Conservation (phyloP, 768 basidiomycete species). For the Cytidiella melzeri region DNA sequence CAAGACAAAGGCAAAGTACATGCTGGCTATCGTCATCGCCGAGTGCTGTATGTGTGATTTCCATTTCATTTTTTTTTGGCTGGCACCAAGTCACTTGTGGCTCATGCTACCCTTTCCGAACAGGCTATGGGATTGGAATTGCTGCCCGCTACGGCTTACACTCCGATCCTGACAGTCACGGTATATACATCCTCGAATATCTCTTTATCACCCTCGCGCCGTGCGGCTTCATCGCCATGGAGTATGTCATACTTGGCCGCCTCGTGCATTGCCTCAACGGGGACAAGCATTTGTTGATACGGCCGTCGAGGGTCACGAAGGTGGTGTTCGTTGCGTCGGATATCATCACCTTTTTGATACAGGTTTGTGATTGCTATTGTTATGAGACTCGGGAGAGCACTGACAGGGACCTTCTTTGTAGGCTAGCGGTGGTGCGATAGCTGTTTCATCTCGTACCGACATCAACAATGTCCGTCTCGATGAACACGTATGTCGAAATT, state of each 20-base stretch:
- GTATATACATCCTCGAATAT: slow-evolving; percentile 50
- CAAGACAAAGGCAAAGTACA: slow-evolving; percentile 47
- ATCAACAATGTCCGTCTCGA: slow-evolving; percentile 1
- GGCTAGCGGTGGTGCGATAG: slow-evolving; percentile 45
- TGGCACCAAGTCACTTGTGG: slow-evolving; percentile 14
- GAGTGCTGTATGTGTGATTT: no score
- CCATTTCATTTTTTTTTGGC: no score
- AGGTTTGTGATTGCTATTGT: slow-evolving; percentile 34
- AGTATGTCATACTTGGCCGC: slow-evolving; percentile 61
- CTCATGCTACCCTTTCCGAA: background rate
- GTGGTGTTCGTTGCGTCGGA: slow-evolving; percentile 58
- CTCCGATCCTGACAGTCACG: slow-evolving; percentile 43
- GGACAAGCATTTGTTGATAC: slow-evolving; percentile 43
- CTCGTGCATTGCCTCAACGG: slow-evolving; percentile 45
- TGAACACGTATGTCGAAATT: slow-evolving; percentile 1
- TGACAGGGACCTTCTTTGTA: slow-evolving; percentile 15
- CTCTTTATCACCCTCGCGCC: slow-evolving; percentile 60
- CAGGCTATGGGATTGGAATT: slow-evolving; percentile 55
- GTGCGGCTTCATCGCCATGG: slow-evolving; percentile 68
- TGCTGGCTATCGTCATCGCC: slow-evolving; percentile 60
- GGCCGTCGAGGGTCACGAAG: slow-evolving; percentile 42
- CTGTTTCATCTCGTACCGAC: slow-evolving; percentile 26
- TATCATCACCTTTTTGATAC: slow-evolving; percentile 59
- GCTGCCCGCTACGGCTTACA: slow-evolving; percentile 51
- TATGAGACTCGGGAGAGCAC: slow-evolving; percentile 1